phyloP scores from a whole-genome alignment of 2,329 filamentous ascomycete genomes.

The Ascochyta fabae region DNA sequence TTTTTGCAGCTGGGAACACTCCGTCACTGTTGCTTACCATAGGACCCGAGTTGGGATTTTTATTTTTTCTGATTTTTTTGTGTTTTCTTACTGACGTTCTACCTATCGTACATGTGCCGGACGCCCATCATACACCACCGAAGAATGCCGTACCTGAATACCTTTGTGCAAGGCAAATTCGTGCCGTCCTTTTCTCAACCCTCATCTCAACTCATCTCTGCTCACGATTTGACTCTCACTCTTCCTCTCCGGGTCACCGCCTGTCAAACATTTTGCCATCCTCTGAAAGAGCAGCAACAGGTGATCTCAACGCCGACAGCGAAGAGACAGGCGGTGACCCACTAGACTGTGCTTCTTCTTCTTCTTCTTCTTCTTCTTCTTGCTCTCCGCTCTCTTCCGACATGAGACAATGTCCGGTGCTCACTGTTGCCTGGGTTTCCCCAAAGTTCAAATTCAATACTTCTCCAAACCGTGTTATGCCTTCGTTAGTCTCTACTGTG shows the following conservation, averaged over 20 bases:
- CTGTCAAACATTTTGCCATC: background rate
- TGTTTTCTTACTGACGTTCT: constrained; percentile 10
- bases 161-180: background rate
- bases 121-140: background rate
- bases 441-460: constrained; percentile 41
- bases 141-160: background rate
- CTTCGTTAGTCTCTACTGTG: constrained; percentile 41
- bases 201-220: background rate
- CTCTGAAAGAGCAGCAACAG: background rate
- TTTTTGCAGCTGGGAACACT: background rate
- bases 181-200: background rate
- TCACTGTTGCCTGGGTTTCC: background rate
- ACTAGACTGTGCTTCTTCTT: background rate
- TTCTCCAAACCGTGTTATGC: constrained; percentile 45
- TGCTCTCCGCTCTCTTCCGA: background rate
- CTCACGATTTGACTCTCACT: background rate
- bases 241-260: background rate
- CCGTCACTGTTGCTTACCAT: background rate
- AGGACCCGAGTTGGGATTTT: background rate
- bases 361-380: background rate
- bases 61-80: constrained; percentile 19
- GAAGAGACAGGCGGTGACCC: background rate
- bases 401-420: no score
- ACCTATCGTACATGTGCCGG: constrained; percentile 2
- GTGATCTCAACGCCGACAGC: background rate